These are phyloP conservation scores for Phytophthora quininea DNA, from an alignment of 352 stramenopile genomes.

Conservation along the genomic window DNA sequence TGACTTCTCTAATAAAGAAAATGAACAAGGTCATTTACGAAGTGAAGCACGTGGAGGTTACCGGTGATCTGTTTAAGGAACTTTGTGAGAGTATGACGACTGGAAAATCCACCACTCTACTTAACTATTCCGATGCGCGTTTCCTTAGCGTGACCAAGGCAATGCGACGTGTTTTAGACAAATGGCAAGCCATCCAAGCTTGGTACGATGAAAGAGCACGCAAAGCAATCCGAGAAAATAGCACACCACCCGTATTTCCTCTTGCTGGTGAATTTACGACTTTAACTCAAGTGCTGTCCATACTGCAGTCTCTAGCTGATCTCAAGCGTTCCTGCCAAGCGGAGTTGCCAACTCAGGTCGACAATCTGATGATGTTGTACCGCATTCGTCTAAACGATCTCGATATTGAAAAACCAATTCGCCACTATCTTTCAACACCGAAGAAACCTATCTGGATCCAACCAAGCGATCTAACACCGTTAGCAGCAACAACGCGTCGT, in stretches of 20 bases:
- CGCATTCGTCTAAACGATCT: not conserved
- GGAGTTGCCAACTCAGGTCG: not conserved
- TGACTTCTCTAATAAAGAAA: too few species aligned
- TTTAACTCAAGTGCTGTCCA: not conserved
- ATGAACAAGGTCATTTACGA: too few species aligned
- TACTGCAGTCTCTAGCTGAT: not conserved
- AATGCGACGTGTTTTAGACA: not conserved
- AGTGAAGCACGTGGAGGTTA: too few species aligned
- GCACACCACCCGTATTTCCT: not conserved
- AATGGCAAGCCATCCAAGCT: not conserved
- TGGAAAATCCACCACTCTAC: too few species aligned
- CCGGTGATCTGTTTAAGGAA: too few species aligned
- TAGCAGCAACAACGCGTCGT: not conserved
- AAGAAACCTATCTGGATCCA: not conserved
- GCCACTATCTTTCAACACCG: not conserved
- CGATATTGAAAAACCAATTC: not conserved
- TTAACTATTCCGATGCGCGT: not conserved
- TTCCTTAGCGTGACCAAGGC: not conserved
- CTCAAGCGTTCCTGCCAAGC: not conserved
- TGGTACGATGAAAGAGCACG: not conserved
- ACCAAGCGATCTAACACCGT: too few species aligned
- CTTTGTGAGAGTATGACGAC: too few species aligned
- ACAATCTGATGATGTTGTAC: not conserved
- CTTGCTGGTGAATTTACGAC: not conserved
- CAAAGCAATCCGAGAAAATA: not conserved